Percentiles rank a stretch among this genome's conserved stretches.
Evolutionary conservation across 108 stramenopile species (phyloP).

Genomic region (Skeletonema marinoi): DNA sequence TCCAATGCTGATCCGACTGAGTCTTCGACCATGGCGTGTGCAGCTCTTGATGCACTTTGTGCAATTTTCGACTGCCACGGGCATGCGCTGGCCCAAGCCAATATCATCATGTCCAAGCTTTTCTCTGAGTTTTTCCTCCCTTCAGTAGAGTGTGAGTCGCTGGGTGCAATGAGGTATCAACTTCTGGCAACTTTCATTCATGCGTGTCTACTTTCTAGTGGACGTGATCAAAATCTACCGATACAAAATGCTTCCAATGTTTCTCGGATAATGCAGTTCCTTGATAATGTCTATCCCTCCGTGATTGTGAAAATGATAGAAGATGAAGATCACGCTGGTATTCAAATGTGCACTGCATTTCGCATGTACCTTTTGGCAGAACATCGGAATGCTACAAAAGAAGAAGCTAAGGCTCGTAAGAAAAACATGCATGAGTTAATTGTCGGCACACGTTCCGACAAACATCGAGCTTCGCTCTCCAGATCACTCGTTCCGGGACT

Average conservation of each 20-base stretch:
- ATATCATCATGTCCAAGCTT: conserved; percentile 21
- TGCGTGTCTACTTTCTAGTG: conserved; percentile 21
- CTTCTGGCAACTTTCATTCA: conserved; percentile 40
- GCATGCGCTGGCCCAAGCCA: conserved; percentile 1
- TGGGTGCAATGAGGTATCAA: conserved; percentile 24
- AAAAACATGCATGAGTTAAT: conserved; percentile 26
- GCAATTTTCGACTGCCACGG: conserved; percentile 13
- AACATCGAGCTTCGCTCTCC: conserved; percentile 10
- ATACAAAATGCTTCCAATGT: conserved; percentile 26
- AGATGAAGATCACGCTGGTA: conserved; percentile 43
- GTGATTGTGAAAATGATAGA: conserved; percentile 35
- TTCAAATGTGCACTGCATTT: conserved; percentile 54
- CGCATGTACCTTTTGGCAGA: conserved; percentile 43
- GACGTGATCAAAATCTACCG: conserved; percentile 8
- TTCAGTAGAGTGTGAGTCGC: conserved; percentile 4
- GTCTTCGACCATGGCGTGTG: conserved; percentile 14
- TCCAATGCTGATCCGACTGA: neutral
- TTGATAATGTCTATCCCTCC: conserved; percentile 26
- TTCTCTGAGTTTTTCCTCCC: conserved; percentile 47
- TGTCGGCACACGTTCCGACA: conserved; percentile 25
- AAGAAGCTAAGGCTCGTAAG: conserved; percentile 23
- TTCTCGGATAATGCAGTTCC: conserved; percentile 30
- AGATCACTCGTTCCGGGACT: conserved; percentile 43
- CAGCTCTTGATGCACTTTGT: conserved; percentile 24
- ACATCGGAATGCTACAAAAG: conserved; percentile 20